Percentiles rank a stretch among this genome's conserved stretches.
These are phyloP conservation scores for Hypoxylon fuscum DNA, from an alignment of 495 filamentous ascomycete species.

Conservation along the genomic window DNA sequence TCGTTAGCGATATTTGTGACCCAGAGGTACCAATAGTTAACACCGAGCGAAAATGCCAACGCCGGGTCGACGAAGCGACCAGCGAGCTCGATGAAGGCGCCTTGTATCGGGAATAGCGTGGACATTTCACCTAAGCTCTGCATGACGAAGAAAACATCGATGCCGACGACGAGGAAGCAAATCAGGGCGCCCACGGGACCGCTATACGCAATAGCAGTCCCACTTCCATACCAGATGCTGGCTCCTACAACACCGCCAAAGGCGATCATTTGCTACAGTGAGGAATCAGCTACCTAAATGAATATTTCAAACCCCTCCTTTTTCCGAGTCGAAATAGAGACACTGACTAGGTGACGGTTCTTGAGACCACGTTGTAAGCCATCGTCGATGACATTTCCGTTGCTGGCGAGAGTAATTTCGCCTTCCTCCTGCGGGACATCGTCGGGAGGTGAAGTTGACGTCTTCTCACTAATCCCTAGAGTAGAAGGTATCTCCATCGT, in stretches of 20 bases:
- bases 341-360: conserved; percentile 40
- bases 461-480: conserved; percentile 8
- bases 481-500: conserved; percentile 9
- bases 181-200: conserved; percentile 64
- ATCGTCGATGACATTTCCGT: conserved; percentile 41
- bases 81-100: conserved; percentile 66
- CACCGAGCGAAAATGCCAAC: conserved; percentile 62
- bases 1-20: conserved; percentile 59
- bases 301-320: background rate
- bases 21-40: conserved; percentile 69
- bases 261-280: conserved; percentile 55
- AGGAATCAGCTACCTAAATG: conserved; percentile 3
- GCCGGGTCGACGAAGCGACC: conserved; percentile 64
- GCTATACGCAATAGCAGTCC: conserved; percentile 60
- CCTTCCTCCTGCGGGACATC: conserved; percentile 4
- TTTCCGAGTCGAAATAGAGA: no score
- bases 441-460: conserved; percentile 9
- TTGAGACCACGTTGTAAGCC: conserved; percentile 45
- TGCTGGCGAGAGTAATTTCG: conserved; percentile 29
- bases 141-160: conserved; percentile 69
- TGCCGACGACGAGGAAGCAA: conserved; percentile 62
- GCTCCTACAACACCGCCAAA: conserved; percentile 58
- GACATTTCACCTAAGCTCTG: conserved; percentile 68
- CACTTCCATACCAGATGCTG: conserved; percentile 55
- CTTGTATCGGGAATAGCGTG: conserved; percentile 62